These are phyloP conservation scores for Rhizopogon roseolus DNA, from an alignment of 768 basidiomycete species.

Conservation along the genomic window DNA sequence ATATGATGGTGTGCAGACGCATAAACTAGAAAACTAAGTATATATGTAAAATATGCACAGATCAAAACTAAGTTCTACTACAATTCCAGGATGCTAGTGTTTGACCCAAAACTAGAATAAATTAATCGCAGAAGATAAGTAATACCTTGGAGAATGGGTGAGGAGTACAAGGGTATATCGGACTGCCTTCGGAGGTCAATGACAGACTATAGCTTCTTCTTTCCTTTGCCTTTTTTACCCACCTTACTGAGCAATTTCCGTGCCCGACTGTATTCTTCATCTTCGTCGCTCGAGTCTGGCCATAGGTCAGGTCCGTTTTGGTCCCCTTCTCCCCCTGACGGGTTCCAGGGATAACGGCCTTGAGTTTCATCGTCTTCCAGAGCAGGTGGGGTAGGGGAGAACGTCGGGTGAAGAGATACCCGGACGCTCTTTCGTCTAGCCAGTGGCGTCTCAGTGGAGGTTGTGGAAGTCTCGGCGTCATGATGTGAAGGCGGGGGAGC, in stretches of 20 bases:
- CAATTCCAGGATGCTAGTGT: not conserved
- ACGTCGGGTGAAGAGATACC: conserved; percentile 73
- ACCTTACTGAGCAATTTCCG: conserved; percentile 46
- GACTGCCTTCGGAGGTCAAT: not conserved
- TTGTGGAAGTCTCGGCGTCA: conserved; percentile 8
- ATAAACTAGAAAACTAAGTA: not conserved
- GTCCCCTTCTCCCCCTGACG: not conserved
- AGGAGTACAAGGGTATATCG: not conserved
- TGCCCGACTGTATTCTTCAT: conserved; percentile 60
- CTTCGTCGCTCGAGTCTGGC: conserved; percentile 76
- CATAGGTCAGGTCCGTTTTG: conserved; percentile 40
- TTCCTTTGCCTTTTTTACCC: conserved; percentile 34
- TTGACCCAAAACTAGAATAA: not conserved
- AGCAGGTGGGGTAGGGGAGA: conserved; percentile 67
- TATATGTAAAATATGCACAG: not conserved
- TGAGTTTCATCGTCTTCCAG: conserved; percentile 32
- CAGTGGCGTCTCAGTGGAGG: conserved; percentile 13
- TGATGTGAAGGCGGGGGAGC: conserved; percentile 6
- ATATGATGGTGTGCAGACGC: too few relatives aligned
- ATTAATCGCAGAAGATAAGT: not conserved
- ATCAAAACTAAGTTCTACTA: not conserved
- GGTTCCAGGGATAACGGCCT: conserved; percentile 7
- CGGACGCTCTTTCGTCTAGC: conserved; percentile 66
- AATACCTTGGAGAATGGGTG: not conserved
- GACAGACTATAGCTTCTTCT: conserved; percentile 2